These are phyloP conservation scores for Emiliania huxleyi DNA, from an alignment of 78 protist species.

Conservation along the genomic window DNA sequence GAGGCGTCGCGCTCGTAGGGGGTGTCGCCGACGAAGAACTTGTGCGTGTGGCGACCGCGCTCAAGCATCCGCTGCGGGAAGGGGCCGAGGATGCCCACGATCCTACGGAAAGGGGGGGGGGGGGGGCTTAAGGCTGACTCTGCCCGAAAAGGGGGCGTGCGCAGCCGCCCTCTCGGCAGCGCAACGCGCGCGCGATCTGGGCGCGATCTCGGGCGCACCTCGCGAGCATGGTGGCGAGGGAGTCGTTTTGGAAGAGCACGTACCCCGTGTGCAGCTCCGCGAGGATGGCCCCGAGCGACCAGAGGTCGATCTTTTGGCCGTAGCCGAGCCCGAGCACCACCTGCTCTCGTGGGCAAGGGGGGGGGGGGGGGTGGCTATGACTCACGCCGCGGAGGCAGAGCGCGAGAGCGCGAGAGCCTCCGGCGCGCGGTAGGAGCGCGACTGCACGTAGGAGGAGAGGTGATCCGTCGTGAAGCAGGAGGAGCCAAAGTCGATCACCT, in stretches of 20 bases:
- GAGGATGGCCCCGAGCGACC: conserved; percentile 96
- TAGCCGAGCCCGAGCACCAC: conserved; percentile 79
- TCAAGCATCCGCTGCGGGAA: neutral
- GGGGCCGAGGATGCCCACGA: conserved; percentile 21
- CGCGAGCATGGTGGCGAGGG: neutral
- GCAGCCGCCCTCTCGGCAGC: neutral
- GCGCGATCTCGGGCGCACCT: too few relatives aligned
- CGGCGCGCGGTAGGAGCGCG: conserved; percentile 92
- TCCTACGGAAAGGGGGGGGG: too few relatives aligned
- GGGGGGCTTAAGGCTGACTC: too few relatives aligned
- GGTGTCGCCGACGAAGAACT: conserved; percentile 10
- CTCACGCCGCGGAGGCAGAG: too few relatives aligned
- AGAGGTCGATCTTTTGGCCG: conserved; percentile 92
- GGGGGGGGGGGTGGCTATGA: neutral
- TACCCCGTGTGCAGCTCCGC: conserved; percentile 61
- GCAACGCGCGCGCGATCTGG: neutral
- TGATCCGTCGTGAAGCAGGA: conserved; percentile 63
- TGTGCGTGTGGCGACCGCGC: neutral
- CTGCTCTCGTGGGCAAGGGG: too few relatives aligned
- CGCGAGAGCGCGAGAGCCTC: conserved; percentile 35
- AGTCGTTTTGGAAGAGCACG: neutral
- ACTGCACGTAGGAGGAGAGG: conserved; percentile 62
- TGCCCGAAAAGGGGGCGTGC: too few relatives aligned
- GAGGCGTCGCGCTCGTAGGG: neutral
- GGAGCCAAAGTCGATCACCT: conserved; percentile 74